Evolutionary conservation across 192 early-diverging fungal genomes (phyloP).

Genomic region (Coemansia sp.): DNA sequence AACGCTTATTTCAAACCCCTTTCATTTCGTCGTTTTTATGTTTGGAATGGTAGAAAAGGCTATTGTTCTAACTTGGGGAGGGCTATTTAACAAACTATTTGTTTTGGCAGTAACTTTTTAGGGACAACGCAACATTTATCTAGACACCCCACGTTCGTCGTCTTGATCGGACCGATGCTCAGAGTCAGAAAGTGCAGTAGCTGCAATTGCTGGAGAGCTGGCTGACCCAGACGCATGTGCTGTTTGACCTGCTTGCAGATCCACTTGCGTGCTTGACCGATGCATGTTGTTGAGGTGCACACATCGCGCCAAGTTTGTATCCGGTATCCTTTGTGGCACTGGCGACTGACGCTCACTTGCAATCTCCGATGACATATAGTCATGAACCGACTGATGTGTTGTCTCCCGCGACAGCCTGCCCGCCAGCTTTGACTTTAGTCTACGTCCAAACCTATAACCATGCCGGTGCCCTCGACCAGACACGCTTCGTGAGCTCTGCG

Average conservation of each 20-base stretch:
- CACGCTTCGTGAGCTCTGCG: no score
- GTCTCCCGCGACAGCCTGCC: constrained; percentile 12
- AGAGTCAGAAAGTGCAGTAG: neutral
- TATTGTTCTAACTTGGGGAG: no score
- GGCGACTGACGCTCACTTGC: constrained; percentile 9
- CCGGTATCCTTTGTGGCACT: neutral
- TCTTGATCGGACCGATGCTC: neutral
- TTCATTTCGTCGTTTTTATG: no score
- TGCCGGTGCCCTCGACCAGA: no score
- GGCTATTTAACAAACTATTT: no score
- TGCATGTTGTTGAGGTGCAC: neutral
- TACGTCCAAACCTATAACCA: constrained; percentile 2
- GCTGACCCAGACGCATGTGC: neutral
- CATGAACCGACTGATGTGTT: constrained; percentile 18
- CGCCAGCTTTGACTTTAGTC: constrained; percentile 15
- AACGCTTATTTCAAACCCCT: no score
- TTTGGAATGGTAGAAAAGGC: no score
- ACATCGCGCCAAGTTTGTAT: neutral
- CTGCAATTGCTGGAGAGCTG: constrained; percentile 13
- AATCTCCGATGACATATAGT: constrained; percentile 23
- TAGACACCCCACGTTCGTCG: no score
- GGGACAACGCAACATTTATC: no score
- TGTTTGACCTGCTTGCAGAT: neutral
- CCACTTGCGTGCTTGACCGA: neutral
- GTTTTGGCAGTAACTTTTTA: no score